phyloP scores from a whole-genome alignment of 169 alveolate species.

The Eimeria necatrix region DNA sequence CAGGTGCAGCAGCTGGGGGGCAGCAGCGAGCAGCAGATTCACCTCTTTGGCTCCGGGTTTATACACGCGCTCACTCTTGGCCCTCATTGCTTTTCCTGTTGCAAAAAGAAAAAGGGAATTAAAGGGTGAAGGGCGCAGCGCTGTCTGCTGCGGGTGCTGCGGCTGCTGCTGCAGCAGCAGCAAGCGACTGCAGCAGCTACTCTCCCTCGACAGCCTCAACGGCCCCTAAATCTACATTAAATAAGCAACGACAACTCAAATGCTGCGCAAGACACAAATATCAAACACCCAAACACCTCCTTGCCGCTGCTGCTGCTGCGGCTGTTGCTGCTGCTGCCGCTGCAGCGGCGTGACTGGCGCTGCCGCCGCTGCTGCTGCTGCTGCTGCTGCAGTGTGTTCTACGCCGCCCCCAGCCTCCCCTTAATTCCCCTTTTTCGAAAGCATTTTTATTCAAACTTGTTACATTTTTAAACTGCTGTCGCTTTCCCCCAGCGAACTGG shows the following conservation, averaged over 20 bases:
- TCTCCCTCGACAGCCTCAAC: background rate
- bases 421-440: too few relatives aligned
- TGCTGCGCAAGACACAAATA: constrained; percentile 61
- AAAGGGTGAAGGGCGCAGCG: background rate
- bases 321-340: constrained; percentile 7
- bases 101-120: background rate
- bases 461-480: too few relatives aligned
- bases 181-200: constrained; percentile 27
- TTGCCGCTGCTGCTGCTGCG: constrained; percentile 42
- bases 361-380: constrained; percentile 32
- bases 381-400: background rate
- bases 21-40: constrained; percentile 14
- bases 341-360: constrained; percentile 15
- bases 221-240: constrained; percentile 36
- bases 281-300: constrained; percentile 22
- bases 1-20: constrained; percentile 20
- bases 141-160: constrained; percentile 51
- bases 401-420: background rate
- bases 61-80: constrained; percentile 79
- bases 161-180: constrained; percentile 57
- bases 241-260: constrained; percentile 44
- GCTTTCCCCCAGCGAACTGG: background rate
- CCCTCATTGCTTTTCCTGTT: constrained; percentile 62
- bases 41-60: constrained; percentile 81
- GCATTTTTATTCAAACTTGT: too few relatives aligned